phyloP scores from a whole-genome alignment of 2,329 filamentous ascomycete species.

The Whalleya microplaca region DNA sequence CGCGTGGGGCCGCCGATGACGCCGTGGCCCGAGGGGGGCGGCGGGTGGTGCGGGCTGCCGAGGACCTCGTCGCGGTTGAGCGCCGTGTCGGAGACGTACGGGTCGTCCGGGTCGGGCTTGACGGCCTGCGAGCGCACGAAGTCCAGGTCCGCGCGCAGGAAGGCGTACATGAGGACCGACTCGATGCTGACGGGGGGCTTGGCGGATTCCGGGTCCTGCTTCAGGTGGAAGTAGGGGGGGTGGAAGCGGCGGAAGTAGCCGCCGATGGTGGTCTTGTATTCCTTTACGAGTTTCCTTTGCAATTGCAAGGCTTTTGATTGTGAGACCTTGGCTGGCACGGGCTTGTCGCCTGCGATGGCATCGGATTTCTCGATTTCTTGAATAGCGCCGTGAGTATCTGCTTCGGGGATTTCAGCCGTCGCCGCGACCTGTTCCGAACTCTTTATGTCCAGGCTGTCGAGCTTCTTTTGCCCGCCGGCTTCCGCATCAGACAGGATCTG shows the following conservation, averaged over 20 bases:
- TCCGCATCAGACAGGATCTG: slow-evolving; percentile 29
- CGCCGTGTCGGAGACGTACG: slow-evolving; percentile 72
- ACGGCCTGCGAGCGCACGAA: slow-evolving; percentile 88
- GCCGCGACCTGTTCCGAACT: slow-evolving; percentile 49
- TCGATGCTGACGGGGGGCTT: slow-evolving; percentile 64
- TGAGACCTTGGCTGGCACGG: slow-evolving; percentile 54
- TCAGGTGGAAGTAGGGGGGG: slow-evolving; percentile 71
- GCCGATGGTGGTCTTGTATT: slow-evolving; percentile 84
- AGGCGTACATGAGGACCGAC: slow-evolving; percentile 85
- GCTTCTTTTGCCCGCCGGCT: slow-evolving; percentile 41
- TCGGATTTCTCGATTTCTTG: slow-evolving; percentile 42
- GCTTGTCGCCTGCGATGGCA: slow-evolving; percentile 43
- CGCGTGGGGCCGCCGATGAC: slow-evolving; percentile 80
- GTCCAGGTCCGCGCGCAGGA: slow-evolving; percentile 90
- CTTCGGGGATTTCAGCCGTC: slow-evolving; percentile 42
- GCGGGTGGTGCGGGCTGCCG: slow-evolving; percentile 58
- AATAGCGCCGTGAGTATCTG: slow-evolving; percentile 37
- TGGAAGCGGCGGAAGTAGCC: slow-evolving; percentile 94
- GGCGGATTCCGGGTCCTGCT: slow-evolving; percentile 38
- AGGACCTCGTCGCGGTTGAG: slow-evolving; percentile 86
- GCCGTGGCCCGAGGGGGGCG: slow-evolving; percentile 59
- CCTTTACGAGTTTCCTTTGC: slow-evolving; percentile 70
- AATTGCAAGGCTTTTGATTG: slow-evolving; percentile 67
- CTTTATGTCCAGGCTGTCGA: slow-evolving; percentile 52
- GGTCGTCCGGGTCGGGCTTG: slow-evolving; percentile 75